Base-by-base conservation (phyloP, 2,329 filamentous ascomycete species). In the Clonostachys chloroleuca region DNA sequence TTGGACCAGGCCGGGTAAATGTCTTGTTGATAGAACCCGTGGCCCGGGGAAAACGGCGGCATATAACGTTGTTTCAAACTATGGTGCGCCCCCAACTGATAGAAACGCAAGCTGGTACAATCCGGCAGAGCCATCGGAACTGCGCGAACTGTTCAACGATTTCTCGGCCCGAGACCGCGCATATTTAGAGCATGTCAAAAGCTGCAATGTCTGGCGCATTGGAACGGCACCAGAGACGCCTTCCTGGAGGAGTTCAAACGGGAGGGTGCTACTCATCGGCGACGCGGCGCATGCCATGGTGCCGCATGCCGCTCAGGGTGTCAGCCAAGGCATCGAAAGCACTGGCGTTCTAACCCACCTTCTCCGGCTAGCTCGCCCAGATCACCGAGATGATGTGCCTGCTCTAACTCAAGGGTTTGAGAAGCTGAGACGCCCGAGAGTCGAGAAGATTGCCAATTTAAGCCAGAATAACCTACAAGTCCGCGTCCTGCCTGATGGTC, bases 221-320 rank as follows among this genome's bases (percentile, higher is more conserved):
- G 36, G 14, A 14, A 18, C 17, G 8, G 36, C 36, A n/a, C 14
- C 14, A 4, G 2, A n/a, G 36, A 39, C 47, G 6, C 34, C 40
- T 10, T 12, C 17, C n/a, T 49, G 47, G 47, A 33, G 30, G 5
- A 35, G 44, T 36, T 20, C 34, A 8, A 44, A 16, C n/a, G 47
- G 47, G 6, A 37, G n/a, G 14, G 48, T 57, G 5, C 49, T 51
- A 1, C 45, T 59, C 10, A 41, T 58, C 7, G 57, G 57, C 14
- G 57, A 59, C 42, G 53, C 54, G 2, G 52, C 54, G 30, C 57
- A 59, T 44, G 51, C 54, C 45, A 59, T 59, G 56, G 46, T 53
- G 3, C 57, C 57, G 1, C 45, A 43, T 17, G 36, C 48, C n/a
- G 47, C 44, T 6, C 47, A 47, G 16, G 49, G 49, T 2, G 49